Evolutionary conservation across 129 eudicot species (phyloP).

Genomic region (Helichrysum umbraculigerum): DNA sequence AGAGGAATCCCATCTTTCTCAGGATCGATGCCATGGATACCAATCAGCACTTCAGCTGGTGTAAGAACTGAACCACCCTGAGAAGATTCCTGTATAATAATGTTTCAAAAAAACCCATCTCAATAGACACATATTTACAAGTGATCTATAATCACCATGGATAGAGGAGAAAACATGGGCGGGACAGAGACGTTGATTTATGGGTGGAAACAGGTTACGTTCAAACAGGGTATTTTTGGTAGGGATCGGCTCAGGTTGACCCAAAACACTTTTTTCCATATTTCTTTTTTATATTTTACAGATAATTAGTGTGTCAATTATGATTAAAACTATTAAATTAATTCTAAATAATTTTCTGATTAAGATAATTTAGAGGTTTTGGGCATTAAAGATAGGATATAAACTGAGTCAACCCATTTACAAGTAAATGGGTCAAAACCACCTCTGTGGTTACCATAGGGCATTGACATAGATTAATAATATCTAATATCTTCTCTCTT

Average conservation of each 20-base stretch:
- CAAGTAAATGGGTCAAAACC: background rate
- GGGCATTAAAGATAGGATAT: background rate
- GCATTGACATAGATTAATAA: background rate
- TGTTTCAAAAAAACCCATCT: background rate
- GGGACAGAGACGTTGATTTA: background rate
- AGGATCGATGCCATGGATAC: slow-evolving; percentile 93
- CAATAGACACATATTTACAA: slow-evolving; percentile 2
- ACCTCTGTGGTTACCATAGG: background rate
- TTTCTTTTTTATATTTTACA: background rate
- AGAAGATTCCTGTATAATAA: slow-evolving; percentile 58
- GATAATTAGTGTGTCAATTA: background rate
- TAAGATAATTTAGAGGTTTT: background rate
- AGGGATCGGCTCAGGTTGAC: background rate
- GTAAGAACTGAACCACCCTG: slow-evolving; percentile 71
- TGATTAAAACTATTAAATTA: background rate
- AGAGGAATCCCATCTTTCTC: slow-evolving; percentile 89
- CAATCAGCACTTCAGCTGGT: slow-evolving; percentile 90
- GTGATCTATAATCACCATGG: background rate
- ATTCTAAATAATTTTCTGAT: background rate
- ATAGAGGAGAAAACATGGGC: background rate
- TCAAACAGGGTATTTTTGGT: background rate
- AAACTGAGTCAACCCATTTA: background rate
- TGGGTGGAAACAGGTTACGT: background rate
- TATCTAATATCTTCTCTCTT: too few species aligned
- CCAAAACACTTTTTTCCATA: background rate